phyloP scores from a whole-genome alignment of 257 asterid species.

The Vinca minor region DNA sequence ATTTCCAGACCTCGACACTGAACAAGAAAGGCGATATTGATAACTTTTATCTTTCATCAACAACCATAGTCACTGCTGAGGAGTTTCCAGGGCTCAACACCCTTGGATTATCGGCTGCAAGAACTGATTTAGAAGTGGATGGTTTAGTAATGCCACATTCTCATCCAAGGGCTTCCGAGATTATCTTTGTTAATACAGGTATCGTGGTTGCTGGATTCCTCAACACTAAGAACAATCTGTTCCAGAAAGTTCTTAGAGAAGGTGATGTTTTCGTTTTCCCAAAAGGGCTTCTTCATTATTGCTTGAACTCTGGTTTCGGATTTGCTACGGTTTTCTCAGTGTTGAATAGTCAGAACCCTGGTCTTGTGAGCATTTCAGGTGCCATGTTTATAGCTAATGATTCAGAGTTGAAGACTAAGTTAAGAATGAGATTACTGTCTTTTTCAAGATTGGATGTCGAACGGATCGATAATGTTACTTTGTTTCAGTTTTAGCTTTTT shows the following conservation, averaged over 20 bases:
- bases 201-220: constrained; percentile 46
- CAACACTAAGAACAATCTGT: constrained; percentile 37
- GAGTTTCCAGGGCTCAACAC: constrained; percentile 72
- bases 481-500: constrained; percentile 16
- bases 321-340: constrained; percentile 42
- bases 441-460: constrained; percentile 26
- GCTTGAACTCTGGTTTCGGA: constrained; percentile 52
- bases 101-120: constrained; percentile 48
- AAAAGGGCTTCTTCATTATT: constrained; percentile 57
- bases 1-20: constrained; percentile 51
- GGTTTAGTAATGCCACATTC: constrained; percentile 36
- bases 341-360: constrained; percentile 74
- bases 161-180: constrained; percentile 56
- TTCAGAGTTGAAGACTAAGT: constrained; percentile 17
- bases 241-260: constrained; percentile 35
- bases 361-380: constrained; percentile 40
- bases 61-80: constrained; percentile 40
- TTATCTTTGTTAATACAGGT: constrained; percentile 49
- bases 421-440: constrained; percentile 29
- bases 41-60: constrained; percentile 38
- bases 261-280: constrained; percentile 72
- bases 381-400: constrained; percentile 27
- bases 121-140: constrained; percentile 55
- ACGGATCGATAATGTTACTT: constrained; percentile 31
- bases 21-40: constrained; percentile 38